Conservation (phyloP, 805 yeast genomes). For the Ascoidea tarda region DNA sequence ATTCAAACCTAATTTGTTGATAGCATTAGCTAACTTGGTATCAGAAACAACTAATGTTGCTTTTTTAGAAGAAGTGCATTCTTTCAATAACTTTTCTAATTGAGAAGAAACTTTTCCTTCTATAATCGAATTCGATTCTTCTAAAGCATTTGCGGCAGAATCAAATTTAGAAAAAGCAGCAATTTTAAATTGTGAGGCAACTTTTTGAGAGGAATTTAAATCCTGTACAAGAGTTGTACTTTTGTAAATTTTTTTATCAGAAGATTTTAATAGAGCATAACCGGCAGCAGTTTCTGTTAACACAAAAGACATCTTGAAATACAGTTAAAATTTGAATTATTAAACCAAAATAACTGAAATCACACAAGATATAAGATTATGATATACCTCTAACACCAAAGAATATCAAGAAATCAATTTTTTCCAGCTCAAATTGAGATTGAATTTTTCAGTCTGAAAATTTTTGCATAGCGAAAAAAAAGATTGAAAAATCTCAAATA, state of each 20-base stretch:
- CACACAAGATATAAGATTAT: no score
- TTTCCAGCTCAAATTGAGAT: no score
- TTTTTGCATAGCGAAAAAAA: no score
- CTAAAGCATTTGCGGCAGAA: constrained; percentile 91
- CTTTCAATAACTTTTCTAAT: constrained; percentile 63
- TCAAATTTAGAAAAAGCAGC: constrained; percentile 91
- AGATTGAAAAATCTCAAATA: no score
- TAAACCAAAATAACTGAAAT: no score
- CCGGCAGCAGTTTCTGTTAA: constrained; percentile 98
- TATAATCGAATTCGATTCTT: constrained; percentile 82
- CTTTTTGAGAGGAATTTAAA: constrained; percentile 71
- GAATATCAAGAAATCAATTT: no score
- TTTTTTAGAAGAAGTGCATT: constrained; percentile 68
- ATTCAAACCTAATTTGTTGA: constrained; percentile 84
- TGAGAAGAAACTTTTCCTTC: constrained; percentile 90
- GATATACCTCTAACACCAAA: no score
- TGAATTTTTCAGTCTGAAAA: no score
- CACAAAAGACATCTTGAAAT: constrained; percentile 56
- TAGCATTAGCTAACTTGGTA: constrained; percentile 90
- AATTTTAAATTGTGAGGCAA: constrained; percentile 79
- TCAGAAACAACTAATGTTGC: constrained; percentile 84
- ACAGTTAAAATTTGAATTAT: neutral
- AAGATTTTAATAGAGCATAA: constrained; percentile 92
- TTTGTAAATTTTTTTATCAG: constrained; percentile 94
- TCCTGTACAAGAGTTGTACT: constrained; percentile 61